A percentile compares a stretch with the other conserved stretches of the same genome.
Conservation (phyloP, 192 early-diverging fungal genomes). For the Backusella australiensis region DNA sequence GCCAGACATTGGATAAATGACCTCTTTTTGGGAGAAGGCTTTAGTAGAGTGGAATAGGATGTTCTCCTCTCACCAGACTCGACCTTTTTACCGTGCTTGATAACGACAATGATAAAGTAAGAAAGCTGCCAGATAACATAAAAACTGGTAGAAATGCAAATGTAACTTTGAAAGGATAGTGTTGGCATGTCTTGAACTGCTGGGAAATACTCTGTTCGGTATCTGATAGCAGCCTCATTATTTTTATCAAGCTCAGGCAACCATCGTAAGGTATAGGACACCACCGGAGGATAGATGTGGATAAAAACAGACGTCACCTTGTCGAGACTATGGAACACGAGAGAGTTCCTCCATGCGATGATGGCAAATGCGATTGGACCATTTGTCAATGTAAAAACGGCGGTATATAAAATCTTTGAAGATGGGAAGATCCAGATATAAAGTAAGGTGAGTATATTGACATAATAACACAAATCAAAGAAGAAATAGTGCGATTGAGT, state of each 20-base stretch:
- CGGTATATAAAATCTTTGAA: constrained; percentile 35
- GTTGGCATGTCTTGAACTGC: constrained; percentile 38
- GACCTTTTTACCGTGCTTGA: constrained; percentile 25
- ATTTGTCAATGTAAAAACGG: constrained; percentile 45
- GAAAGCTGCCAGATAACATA: constrained; percentile 27
- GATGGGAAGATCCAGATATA: constrained; percentile 51
- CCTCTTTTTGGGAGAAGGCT: constrained; percentile 33
- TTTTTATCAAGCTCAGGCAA: constrained; percentile 30
- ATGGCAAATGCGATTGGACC: constrained; percentile 66
- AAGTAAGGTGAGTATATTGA: constrained; percentile 53
- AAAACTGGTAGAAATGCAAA: constrained; percentile 15
- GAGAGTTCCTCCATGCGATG: constrained; percentile 52
- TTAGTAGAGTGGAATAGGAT: constrained; percentile 57
- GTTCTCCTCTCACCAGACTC: constrained; percentile 46
- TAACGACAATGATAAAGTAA: constrained; percentile 30
- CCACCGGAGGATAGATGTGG: constrained; percentile 60
- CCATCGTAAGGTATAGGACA: constrained; percentile 58
- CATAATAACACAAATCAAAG: constrained; percentile 60
- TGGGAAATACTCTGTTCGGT: constrained; percentile 39
- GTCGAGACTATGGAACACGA: constrained; percentile 62
- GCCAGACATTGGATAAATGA: constrained; percentile 37
- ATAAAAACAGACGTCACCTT: constrained; percentile 63
- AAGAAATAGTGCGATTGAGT: constrained; percentile 57
- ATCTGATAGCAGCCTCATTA: constrained; percentile 19
- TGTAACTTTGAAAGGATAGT: constrained; percentile 10